Conservation (phyloP, 129 eudicot species). For the Gnaphalium uliginosum region DNA sequence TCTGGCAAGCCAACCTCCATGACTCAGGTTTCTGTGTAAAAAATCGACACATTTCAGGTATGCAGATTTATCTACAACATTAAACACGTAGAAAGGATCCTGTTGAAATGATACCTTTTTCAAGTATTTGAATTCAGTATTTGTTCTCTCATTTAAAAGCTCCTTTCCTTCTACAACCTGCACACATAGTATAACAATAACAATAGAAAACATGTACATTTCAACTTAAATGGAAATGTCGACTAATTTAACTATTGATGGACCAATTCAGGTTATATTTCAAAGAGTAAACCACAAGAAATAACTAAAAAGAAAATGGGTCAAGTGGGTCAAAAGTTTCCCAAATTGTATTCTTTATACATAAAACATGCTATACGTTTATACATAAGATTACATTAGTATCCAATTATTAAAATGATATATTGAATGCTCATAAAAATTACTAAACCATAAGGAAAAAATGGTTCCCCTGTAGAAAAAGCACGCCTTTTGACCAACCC, state of each 20-base stretch:
- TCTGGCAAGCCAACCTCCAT: constrained; percentile 99
- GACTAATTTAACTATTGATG: background rate
- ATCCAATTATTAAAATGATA: background rate
- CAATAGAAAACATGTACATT: background rate
- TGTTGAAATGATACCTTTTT: constrained; percentile 60
- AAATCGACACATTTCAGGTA: constrained; percentile 7
- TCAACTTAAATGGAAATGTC: background rate
- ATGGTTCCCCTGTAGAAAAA: background rate
- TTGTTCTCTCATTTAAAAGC: constrained; percentile 90
- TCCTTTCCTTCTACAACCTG: constrained; percentile 89
- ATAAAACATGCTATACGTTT: background rate
- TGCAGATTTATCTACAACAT: background rate
- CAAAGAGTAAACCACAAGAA: background rate
- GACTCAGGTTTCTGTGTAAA: constrained; percentile 83
- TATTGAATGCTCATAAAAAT: background rate
- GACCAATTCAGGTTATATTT: background rate
- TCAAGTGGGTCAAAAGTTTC: background rate
- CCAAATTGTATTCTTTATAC: background rate
- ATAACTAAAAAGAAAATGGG: background rate
- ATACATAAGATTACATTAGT: no score
- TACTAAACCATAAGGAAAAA: background rate
- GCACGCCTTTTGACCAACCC: background rate
- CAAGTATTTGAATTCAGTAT: constrained; percentile 76
- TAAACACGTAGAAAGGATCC: constrained; percentile 11
- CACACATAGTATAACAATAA: background rate